Evolutionary conservation across 2,329 filamentous ascomycete species (phyloP).

Genomic region (Fusarium sambucinum): DNA sequence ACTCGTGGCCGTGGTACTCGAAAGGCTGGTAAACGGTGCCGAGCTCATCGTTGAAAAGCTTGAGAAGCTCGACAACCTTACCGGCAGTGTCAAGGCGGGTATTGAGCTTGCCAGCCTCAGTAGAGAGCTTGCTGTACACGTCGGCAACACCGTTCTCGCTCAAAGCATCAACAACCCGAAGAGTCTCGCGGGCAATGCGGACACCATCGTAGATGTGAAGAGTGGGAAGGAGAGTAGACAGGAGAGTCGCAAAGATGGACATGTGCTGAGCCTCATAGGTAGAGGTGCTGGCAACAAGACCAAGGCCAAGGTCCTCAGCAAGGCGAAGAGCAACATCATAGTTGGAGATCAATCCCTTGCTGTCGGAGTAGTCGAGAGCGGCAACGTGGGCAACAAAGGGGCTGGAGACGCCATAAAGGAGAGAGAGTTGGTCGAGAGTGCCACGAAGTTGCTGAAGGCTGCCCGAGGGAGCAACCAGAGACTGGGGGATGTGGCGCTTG

Average conservation of each 20-base stretch:
- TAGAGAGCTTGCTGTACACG: conserved; percentile 74
- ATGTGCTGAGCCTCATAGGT: conserved; percentile 96
- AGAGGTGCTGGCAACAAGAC: conserved; percentile 85
- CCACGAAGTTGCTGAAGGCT: conserved; percentile 83
- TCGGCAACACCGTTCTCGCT: conserved; percentile 77
- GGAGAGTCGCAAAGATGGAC: conserved; percentile 85
- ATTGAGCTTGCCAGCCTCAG: conserved; percentile 70
- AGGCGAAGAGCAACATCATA: conserved; percentile 84
- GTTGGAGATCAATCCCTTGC: conserved; percentile 82
- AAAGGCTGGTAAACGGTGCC: conserved; percentile 94
- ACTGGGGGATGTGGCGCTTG: conserved; percentile 92
- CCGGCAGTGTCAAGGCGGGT: conserved; percentile 79
- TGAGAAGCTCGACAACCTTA: conserved; percentile 77
- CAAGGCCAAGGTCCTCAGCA: conserved; percentile 90
- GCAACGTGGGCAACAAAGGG: conserved; percentile 94
- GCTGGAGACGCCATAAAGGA: conserved; percentile 91
- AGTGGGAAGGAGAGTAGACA: conserved; percentile 83
- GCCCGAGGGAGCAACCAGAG: conserved; percentile 86
- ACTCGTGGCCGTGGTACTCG: conserved; percentile 89
- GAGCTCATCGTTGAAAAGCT: conserved; percentile 87
- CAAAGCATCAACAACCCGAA: conserved; percentile 84
- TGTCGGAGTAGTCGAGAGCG: conserved; percentile 83
- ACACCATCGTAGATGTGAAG: conserved; percentile 92
- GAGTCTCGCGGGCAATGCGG: conserved; percentile 83
- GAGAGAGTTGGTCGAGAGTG: conserved; percentile 89